These are phyloP conservation scores for Ascoidea asiatica DNA, from an alignment of 805 yeast species.

Conservation along the genomic window DNA sequence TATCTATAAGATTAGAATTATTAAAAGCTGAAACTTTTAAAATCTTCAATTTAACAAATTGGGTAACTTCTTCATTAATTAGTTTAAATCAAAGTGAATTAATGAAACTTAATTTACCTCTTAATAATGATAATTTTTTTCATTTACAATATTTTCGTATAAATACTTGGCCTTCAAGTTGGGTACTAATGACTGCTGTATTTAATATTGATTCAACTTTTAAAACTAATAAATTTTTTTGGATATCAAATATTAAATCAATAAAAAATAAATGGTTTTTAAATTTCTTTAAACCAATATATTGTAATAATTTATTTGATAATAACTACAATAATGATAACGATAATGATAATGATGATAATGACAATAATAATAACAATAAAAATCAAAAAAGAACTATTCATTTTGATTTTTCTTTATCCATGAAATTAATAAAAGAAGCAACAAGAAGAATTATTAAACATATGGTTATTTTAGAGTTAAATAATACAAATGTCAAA, in stretches of 20 bases:
- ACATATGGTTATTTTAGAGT: neutral
- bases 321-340: neutral
- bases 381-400: neutral
- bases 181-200: conserved; percentile 8
- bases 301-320: neutral
- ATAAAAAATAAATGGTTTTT: conserved; percentile 6
- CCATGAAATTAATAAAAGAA: neutral
- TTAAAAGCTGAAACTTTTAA: conserved; percentile 9
- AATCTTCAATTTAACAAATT: conserved; percentile 8
- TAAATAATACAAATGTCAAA: too few species aligned
- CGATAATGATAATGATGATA: neutral
- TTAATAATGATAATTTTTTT: conserved; percentile 4
- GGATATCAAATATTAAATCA: conserved; percentile 9
- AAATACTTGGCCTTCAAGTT: conserved; percentile 9
- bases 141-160: conserved; percentile 8
- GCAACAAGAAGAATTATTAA: neutral
- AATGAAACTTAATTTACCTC: neutral
- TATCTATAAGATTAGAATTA: conserved; percentile 7
- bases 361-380: neutral
- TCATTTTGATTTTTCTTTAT: neutral
- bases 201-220: neutral
- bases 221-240: conserved; percentile 1
- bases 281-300: neutral
- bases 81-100: conserved; percentile 3
- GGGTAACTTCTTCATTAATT: conserved; percentile 8